Base-by-base conservation (phyloP, 2,329 filamentous ascomycete genomes). In the Fusarium burgessii region DNA sequence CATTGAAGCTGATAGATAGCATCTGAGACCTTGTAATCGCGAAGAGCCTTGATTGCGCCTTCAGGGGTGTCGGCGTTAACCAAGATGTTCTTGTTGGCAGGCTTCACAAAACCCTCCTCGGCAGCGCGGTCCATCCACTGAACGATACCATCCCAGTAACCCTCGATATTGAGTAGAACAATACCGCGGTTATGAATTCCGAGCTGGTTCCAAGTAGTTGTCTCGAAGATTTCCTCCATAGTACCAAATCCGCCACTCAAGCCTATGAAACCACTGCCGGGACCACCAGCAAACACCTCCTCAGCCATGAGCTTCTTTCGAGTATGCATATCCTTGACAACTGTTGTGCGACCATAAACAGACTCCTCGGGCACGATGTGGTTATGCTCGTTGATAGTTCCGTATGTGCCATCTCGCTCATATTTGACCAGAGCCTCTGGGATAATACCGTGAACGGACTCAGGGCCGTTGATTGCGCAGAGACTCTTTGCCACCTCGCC, bases 261-360 rank as follows among this genome's bases (percentile, higher is more conserved):
- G 32, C 94, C 94, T 42, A 99, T 90, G 82, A 99, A 99, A 15
- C 95, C 95, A 62, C 90, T 92, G 2, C 95, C 95, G 0, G 91
- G 90, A 0, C 92, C 95, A 29, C 94, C 94, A 23, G 89, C 87
- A 27, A 97, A 88, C 18, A 98, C 94, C 80, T 95, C 92, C 75
- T 90, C 86, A 10, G 95, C 95, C 96, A 99, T 98, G 84, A 96
- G 87, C 74, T 92, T 90, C 85, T 99, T 99, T 71, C 96, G 90
- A 43, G 93, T 95, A 83, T 99, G 96, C 96, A 99, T 99, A 79
- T 98, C 94, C 74, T 90, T 87, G 32, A 98, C 96, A 12, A 98
- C 90, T 0, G 94, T 98, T 15, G 94, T 98, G 45, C 87, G 85
- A 13, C 96, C 96, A 79, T 93, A 99, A 7, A 90, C 81, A 7